Base-by-base conservation (phyloP, 805 yeast genomes). In the Ascoidea rubescens region DNA sequence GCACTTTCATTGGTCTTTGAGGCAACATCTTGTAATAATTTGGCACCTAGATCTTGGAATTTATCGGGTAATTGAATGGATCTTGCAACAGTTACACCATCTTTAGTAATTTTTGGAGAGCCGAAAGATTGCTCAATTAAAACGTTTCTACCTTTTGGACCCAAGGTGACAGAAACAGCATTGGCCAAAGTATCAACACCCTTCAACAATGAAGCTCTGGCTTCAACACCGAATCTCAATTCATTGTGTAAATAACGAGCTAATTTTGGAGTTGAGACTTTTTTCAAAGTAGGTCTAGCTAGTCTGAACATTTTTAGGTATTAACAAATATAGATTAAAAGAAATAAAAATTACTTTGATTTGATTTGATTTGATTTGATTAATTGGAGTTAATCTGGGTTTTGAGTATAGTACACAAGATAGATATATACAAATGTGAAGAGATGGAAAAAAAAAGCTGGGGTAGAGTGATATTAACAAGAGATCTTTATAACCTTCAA, bases 131-230 rank as follows among this genome's bases (percentile, higher is more conserved):
- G 99, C 73, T 91, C 98, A 66, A 93, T 90, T 61, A 91, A 77
- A 45, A 89, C 99, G 63, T 89, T 91, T 71, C 99, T 84, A 64
- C 99, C 99, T 70, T 90, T 90, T 62, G 99, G 99, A 51, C 99
- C 99, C 56, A 91, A 75, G 45, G 99, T 93, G 51, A 95, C 95
- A 44, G 96, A 82, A 50, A 91, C 99, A 28, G 99, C 98, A 64
- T 87, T 90, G 50, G 97, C 97, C 60, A 91, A 79, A 51, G 88
- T 83, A 65, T 89, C 93, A 53, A 95, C 98, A 71, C 99, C 99
- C 65, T 79, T 85, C 60, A 93, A 73, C 17, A 91, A 73, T 46
- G 98, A 88, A 50, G 97, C 96, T 70, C 99, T 82, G 60, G 96
- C 98, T 67, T 90, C 96, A 56, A 91, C 96, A 55, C 98, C 97